Evolutionary conservation across 1,284 basidiomycete genomes (phyloP), one percentile per base, ranked within the genome.

Genomic region (Leucoagaricus sp.): DNA sequence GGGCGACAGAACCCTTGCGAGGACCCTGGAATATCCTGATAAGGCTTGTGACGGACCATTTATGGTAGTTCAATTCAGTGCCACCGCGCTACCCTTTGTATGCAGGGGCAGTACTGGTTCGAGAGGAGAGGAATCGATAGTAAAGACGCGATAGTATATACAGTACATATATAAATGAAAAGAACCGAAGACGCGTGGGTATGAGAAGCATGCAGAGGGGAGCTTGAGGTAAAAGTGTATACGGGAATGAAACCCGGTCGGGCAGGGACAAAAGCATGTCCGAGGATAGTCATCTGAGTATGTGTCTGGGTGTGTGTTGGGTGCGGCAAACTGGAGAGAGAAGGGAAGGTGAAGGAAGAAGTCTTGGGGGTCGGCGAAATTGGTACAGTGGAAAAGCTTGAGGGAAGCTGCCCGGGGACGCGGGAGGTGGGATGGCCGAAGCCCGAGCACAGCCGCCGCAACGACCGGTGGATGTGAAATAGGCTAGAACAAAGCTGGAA

Each of bases 391-490:
- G 31, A 21, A 23, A 21, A 19, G 28, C 9, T 5, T 13, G 23
- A 34, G 45, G 34, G 25, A 36, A 46, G 29, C 23, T 54, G 33
- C 53, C 53, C 3, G 53, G 53, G 44, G 25, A 54, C 25, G 34
- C 25, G 15, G 45, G 8, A 17, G 17, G 17, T n/a, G 28, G 29
- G 23, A 28, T 47, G 44, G 34, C 53, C 53, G 53, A 54, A 48
- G 53, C 21, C 53, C 53, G 53, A 54, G 53, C 53, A 54, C 53
- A 54, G 53, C 53, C 53, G 53, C 53, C n/a, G n/a, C n/a, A n/a
- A n/a, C n/a, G n/a, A n/a, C n/a, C n/a, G n/a, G n/a, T n/a, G n/a
- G n/a, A n/a, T n/a, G n/a, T n/a, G n/a, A n/a, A n/a, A n/a, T n/a
- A n/a, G n/a, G n/a, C n/a, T n/a, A 40, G 25, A 33, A 33, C 12